Percentiles rank a stretch among this genome's conserved stretches.
These are phyloP conservation scores for Cladosporium sp. DNA, from an alignment of 2,329 filamentous ascomycete genomes.

Conservation along the genomic window DNA sequence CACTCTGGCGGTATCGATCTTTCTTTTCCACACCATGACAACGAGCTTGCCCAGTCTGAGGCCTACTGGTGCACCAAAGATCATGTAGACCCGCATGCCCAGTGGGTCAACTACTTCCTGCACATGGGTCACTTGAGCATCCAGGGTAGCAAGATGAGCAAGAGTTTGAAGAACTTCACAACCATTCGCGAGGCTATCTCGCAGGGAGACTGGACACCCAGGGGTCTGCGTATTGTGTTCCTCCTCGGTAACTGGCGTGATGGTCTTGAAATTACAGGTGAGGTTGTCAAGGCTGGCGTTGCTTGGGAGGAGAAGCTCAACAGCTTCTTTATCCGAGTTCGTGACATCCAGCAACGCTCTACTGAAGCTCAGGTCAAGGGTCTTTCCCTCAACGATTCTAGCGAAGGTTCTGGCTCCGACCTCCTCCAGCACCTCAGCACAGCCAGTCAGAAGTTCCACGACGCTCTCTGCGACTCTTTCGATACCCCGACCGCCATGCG, in stretches of 20 bases:
- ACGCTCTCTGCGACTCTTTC: slow-evolving; percentile 78
- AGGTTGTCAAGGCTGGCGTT: slow-evolving; percentile 71
- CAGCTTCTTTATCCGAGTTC: slow-evolving; percentile 64
- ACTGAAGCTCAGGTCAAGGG: slow-evolving; percentile 15
- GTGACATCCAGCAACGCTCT: slow-evolving; percentile 45
- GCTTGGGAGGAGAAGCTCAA: slow-evolving; percentile 80
- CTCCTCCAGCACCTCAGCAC: slow-evolving; percentile 52
- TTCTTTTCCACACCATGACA: slow-evolving; percentile 89
- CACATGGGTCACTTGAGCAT: slow-evolving; percentile 95
- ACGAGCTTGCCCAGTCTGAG: slow-evolving; percentile 86
- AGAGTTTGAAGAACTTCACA: slow-evolving; percentile 92
- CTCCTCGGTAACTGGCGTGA: slow-evolving; percentile 87
- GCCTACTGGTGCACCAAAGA: slow-evolving; percentile 66
- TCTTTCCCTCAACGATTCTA: slow-evolving; percentile 21
- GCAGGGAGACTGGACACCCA: slow-evolving; percentile 69
- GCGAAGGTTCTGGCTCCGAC: slow-evolving; percentile 35
- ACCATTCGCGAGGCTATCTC: slow-evolving; percentile 82
- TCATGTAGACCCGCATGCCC: slow-evolving; percentile 37
- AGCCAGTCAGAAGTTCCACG: slow-evolving; percentile 59
- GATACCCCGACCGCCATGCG: slow-evolving; percentile 80
- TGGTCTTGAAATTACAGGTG: slow-evolving; percentile 84
- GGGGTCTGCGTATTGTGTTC: slow-evolving; percentile 82
- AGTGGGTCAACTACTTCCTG: slow-evolving; percentile 94
- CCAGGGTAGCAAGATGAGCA: slow-evolving; percentile 91
- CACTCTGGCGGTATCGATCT: slow-evolving; percentile 92